phyloP scores from a whole-genome alignment of 805 yeast species.

The Kazachstania taianensis region DNA sequence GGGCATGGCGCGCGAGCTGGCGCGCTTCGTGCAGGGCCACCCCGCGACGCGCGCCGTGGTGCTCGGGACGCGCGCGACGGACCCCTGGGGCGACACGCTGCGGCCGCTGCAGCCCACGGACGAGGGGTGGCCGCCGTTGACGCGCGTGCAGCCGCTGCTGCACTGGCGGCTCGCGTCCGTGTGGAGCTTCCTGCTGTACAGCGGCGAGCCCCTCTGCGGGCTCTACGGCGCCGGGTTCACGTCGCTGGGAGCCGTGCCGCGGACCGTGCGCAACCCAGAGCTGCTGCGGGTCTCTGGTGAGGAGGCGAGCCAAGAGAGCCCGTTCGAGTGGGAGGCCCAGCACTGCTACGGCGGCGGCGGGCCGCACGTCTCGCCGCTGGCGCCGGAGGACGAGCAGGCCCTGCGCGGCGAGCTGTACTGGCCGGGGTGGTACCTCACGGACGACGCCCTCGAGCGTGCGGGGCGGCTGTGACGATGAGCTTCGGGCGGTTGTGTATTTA shows the following conservation, averaged over 20 bases:
- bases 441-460: slow-evolving; percentile 25
- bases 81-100: slow-evolving; percentile 66
- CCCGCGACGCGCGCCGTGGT: slow-evolving; percentile 59
- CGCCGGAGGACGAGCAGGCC: slow-evolving; percentile 2
- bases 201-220: slow-evolving; percentile 56
- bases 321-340: slow-evolving; percentile 19
- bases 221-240: slow-evolving; percentile 83
- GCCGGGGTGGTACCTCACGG: slow-evolving; percentile 29
- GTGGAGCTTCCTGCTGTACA: slow-evolving; percentile 67
- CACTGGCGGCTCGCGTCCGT: slow-evolving; percentile 79
- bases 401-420: slow-evolving; percentile 4
- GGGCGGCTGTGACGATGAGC: slow-evolving; percentile 17
- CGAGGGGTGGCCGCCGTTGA: slow-evolving; percentile 82
- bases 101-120: slow-evolving; percentile 65
- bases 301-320: not conserved
- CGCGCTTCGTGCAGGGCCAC: slow-evolving; percentile 41
- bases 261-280: slow-evolving; percentile 65
- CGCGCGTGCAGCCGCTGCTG: slow-evolving; percentile 77
- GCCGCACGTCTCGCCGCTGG: slow-evolving; percentile 8
- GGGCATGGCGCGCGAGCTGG: slow-evolving; percentile 57
- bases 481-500: not conserved
- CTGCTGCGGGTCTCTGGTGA: slow-evolving; percentile 17
- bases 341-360: slow-evolving; percentile 12
- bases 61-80: slow-evolving; percentile 81
- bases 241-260: slow-evolving; percentile 69